Percentiles rank a stretch among this genome's conserved stretches.
Evolutionary conservation across 2,329 filamentous ascomycete species (phyloP).

Genomic region (Aspergillus alliaceus): DNA sequence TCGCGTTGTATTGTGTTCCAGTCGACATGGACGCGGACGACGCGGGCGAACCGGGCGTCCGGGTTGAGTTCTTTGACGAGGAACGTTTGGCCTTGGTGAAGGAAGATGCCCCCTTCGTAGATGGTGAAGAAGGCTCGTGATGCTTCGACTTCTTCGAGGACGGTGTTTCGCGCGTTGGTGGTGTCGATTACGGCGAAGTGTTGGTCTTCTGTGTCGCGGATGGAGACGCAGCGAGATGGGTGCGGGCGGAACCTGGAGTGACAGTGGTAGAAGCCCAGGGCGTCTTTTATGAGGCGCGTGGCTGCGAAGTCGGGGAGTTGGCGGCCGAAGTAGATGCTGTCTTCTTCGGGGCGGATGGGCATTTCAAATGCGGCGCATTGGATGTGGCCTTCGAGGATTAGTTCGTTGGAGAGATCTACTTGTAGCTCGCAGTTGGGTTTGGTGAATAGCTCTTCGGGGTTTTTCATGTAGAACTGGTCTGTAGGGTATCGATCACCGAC

Average conservation of each 20-base stretch:
- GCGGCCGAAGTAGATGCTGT: constrained; percentile 75
- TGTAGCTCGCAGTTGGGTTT: constrained; percentile 86
- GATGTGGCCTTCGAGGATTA: constrained; percentile 88
- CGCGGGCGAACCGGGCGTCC: constrained; percentile 78
- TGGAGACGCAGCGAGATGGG: constrained; percentile 79
- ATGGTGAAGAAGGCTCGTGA: constrained; percentile 93
- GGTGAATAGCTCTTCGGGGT: constrained; percentile 87
- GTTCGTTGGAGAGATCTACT: constrained; percentile 87
- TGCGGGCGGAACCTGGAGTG: constrained; percentile 83
- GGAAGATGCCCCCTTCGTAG: constrained; percentile 94
- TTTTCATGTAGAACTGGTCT: constrained; percentile 96
- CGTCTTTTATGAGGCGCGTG: constrained; percentile 72
- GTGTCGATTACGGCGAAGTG: constrained; percentile 92
- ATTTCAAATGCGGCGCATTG: constrained; percentile 96
- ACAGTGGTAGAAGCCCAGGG: constrained; percentile 83
- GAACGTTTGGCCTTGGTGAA: constrained; percentile 93
- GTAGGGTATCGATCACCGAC: constrained; percentile 87
- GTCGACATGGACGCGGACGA: constrained; percentile 85
- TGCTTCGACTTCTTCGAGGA: constrained; percentile 94
- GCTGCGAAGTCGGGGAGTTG: constrained; percentile 69
- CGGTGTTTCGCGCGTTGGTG: constrained; percentile 73
- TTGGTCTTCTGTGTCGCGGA: constrained; percentile 86
- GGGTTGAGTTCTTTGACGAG: constrained; percentile 85
- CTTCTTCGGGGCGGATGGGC: constrained; percentile 78
- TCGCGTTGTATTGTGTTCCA: constrained; percentile 94